These are phyloP conservation scores for Backusella macrospora DNA, from an alignment of 192 early-diverging fungal genomes.

Conservation along the genomic window DNA sequence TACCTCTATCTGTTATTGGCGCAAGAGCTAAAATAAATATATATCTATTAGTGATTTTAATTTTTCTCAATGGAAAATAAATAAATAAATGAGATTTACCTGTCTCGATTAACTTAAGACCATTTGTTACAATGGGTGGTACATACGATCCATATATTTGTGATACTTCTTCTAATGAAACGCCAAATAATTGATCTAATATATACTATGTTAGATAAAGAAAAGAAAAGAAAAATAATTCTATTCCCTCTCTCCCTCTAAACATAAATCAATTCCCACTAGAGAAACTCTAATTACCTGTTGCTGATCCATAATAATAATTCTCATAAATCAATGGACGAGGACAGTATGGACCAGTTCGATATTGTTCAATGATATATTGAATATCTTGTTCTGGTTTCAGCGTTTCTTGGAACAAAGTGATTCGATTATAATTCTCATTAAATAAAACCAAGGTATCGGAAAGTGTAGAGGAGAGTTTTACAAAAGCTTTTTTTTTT, in stretches of 20 bases:
- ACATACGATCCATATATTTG: slow-evolving; percentile 6
- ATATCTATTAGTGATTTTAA: background rate
- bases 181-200: slow-evolving; percentile 16
- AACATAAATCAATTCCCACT: background rate
- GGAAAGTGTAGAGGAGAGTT: slow-evolving; percentile 48
- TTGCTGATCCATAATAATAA: slow-evolving; percentile 62
- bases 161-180: slow-evolving; percentile 14
- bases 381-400: slow-evolving; percentile 76
- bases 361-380: slow-evolving; percentile 73
- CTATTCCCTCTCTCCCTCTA: background rate
- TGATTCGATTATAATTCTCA: slow-evolving; percentile 61
- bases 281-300: slow-evolving; percentile 37
- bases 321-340: slow-evolving; percentile 73
- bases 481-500: slow-evolving; percentile 45
- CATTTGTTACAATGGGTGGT: slow-evolving; percentile 10
- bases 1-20: slow-evolving; percentile 7
- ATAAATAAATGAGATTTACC: slow-evolving; percentile 5
- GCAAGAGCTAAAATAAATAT: background rate
- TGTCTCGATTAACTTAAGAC: slow-evolving; percentile 10
- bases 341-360: slow-evolving; percentile 70
- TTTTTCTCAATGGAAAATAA: background rate
- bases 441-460: slow-evolving; percentile 54
- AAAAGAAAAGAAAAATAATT: no score
- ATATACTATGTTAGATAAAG: background rate
- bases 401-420: slow-evolving; percentile 66